Percentiles rank a stretch among this genome's conserved stretches.
Evolutionary conservation across 805 yeast genomes (phyloP).

Genomic region (Barnettozyma botsteinii): DNA sequence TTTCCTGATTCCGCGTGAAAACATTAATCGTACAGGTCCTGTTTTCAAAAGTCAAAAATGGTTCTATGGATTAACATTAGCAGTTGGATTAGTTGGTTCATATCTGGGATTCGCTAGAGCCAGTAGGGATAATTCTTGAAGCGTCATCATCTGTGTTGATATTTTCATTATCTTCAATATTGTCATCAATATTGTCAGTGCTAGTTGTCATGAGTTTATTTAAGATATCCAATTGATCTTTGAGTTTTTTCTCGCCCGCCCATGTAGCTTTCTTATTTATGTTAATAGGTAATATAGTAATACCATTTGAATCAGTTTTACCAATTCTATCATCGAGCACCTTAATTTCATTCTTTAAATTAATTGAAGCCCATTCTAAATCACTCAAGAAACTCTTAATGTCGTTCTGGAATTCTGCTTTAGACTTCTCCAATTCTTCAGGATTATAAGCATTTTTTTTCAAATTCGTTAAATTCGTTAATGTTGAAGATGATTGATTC

Average conservation of each 20-base stretch:
- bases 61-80: conserved; percentile 9
- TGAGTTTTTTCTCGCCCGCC: conserved; percentile 54
- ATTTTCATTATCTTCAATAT: not conserved
- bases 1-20: conserved; percentile 28
- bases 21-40: conserved; percentile 33
- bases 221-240: conserved; percentile 37
- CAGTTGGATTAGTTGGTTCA: conserved; percentile 14
- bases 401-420: conserved; percentile 37
- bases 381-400: conserved; percentile 45
- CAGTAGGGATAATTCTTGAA: not conserved
- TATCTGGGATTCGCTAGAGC: conserved; percentile 12
- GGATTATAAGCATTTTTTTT: conserved; percentile 24
- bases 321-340: conserved; percentile 55
- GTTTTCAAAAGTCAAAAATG: conserved; percentile 19
- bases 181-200: not conserved
- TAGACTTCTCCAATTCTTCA: conserved; percentile 23
- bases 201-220: conserved; percentile 25
- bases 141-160: not conserved
- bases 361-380: conserved; percentile 52
- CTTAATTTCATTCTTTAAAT: conserved; percentile 61
- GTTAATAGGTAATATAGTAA: conserved; percentile 59
- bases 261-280: conserved; percentile 67
- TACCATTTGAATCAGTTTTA: conserved; percentile 37
- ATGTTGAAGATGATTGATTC: conserved; percentile 41
- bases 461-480: conserved; percentile 35